Percentiles rank a stretch among this genome's conserved stretches.
Evolutionary conservation across 169 alveolate genomes (phyloP).

Genomic region (Plasmodium ovale): DNA sequence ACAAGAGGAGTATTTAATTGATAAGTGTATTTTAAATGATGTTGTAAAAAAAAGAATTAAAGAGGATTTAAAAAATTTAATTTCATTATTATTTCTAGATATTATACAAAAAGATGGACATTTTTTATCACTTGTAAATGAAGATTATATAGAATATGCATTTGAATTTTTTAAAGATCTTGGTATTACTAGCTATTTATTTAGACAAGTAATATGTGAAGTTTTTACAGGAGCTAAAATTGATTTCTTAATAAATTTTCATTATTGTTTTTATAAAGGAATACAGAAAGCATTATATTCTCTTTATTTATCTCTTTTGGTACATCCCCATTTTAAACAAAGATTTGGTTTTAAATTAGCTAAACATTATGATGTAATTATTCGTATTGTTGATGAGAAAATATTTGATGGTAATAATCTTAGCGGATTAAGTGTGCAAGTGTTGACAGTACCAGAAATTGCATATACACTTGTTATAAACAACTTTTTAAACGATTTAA

Average conservation of each 20-base stretch:
- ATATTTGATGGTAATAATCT: constrained; percentile 26
- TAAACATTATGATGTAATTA: constrained; percentile 20
- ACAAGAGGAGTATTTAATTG: constrained; percentile 5
- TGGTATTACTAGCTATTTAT: constrained; percentile 56
- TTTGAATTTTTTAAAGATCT: constrained; percentile 65
- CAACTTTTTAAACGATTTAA: constrained; percentile 48
- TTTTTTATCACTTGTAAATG: constrained; percentile 33
- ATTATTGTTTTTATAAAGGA: constrained; percentile 37
- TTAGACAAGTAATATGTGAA: constrained; percentile 55
- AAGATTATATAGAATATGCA: constrained; percentile 41
- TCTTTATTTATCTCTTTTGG: constrained; percentile 48
- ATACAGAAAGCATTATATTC: constrained; percentile 53
- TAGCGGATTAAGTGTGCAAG: constrained; percentile 50
- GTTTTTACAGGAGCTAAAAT: constrained; percentile 40
- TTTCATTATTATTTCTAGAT: constrained; percentile 48
- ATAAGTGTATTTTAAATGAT: constrained; percentile 8
- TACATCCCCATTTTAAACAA: constrained; percentile 63
- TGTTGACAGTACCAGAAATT: constrained; percentile 57
- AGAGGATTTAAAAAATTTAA: constrained; percentile 26
- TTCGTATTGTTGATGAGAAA: constrained; percentile 25
- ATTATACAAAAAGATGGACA: constrained; percentile 51
- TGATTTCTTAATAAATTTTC: constrained; percentile 46
- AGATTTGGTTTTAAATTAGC: constrained; percentile 63
- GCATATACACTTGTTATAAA: constrained; percentile 69
- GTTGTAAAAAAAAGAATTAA: constrained; percentile 29